phyloP scores from a whole-genome alignment of 2,329 filamentous ascomycete genomes.

The Clathrospora elynae region DNA sequence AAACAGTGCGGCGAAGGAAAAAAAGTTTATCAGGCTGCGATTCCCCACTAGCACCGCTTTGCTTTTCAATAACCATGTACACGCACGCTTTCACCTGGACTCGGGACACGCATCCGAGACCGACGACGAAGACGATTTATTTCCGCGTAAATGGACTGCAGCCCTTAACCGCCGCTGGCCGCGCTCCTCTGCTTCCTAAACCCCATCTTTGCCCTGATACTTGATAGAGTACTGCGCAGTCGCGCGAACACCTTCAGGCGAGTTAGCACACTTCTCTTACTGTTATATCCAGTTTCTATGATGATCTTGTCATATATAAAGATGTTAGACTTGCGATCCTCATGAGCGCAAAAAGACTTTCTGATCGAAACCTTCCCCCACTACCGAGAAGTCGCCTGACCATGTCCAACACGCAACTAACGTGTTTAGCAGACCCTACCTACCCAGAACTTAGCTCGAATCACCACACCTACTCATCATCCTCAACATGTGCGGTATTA shows the following conservation, averaged over 20 bases:
- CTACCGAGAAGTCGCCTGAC: slow-evolving; percentile 19
- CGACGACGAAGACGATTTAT: slow-evolving; percentile 7
- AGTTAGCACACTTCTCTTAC: slow-evolving; percentile 6
- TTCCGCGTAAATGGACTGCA: slow-evolving; percentile 13
- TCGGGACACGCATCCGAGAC: slow-evolving; percentile 19
- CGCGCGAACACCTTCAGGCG: slow-evolving; percentile 17
- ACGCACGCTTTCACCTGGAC: slow-evolving; percentile 21
- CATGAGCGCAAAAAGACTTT: slow-evolving; percentile 47
- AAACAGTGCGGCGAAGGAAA: slow-evolving; percentile 15
- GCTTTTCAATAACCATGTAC: slow-evolving; percentile 38
- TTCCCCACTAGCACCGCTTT: slow-evolving; percentile 28
- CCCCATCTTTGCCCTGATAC: slow-evolving; percentile 10
- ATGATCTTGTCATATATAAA: slow-evolving; percentile 47
- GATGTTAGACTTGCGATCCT: slow-evolving; percentile 50
- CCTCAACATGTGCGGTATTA: slow-evolving; percentile 57
- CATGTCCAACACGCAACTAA: slow-evolving; percentile 31
- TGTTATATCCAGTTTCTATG: slow-evolving; percentile 24
- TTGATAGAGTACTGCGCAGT: slow-evolving; percentile 6
- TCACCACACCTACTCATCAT: slow-evolving; percentile 1
- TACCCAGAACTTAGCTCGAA: slow-evolving; percentile 1
- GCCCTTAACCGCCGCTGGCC: slow-evolving; percentile 20
- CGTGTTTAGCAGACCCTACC: slow-evolving; percentile 21
- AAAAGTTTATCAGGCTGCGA: slow-evolving; percentile 30
- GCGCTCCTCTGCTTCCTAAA: slow-evolving; percentile 9
- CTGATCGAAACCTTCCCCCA: slow-evolving; percentile 36